phyloP scores from a whole-genome alignment of 1,139 yeast species.

The Geotrichum klebahnii region DNA sequence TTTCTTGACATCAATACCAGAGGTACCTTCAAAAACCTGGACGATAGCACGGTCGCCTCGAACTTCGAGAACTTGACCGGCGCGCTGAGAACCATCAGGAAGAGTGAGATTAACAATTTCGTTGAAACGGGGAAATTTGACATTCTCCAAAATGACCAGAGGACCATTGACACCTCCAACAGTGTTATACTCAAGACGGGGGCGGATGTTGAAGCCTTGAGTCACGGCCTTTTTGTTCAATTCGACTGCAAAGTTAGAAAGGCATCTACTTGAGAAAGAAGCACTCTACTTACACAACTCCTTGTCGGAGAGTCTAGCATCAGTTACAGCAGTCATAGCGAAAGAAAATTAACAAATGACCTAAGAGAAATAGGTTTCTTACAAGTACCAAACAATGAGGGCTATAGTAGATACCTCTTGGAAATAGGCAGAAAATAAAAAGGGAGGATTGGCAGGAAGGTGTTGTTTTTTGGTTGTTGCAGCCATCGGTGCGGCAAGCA shows the following conservation, averaged over 20 bases:
- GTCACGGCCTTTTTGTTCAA: conserved; percentile 88
- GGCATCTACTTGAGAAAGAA: not conserved
- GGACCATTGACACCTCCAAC: conserved; percentile 99
- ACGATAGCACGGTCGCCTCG: conserved; percentile 96
- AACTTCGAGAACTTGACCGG: conserved; percentile 97
- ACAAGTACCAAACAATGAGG: too few species aligned
- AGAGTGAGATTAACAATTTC: conserved; percentile 94
- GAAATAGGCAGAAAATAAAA: too few species aligned
- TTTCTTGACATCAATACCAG: conserved; percentile 96
- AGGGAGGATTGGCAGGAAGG: conserved; percentile 12
- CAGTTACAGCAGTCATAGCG: conserved; percentile 27
- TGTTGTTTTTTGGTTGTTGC: conserved; percentile 6
- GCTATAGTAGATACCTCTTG: too few species aligned
- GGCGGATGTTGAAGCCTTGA: conserved; percentile 83
- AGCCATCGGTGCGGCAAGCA: conserved; percentile 8
- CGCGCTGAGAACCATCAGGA: conserved; percentile 91
- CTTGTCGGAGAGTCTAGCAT: conserved; percentile 29
- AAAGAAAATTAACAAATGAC: not conserved
- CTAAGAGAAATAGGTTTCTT: conserved; percentile 2
- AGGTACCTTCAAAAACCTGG: conserved; percentile 97
- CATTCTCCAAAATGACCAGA: conserved; percentile 89
- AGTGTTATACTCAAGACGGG: conserved; percentile 88
- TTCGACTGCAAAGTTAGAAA: conserved; percentile 45
- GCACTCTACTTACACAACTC: conserved; percentile 27
- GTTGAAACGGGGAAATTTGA: conserved; percentile 91